These are phyloP conservation scores for Sporisorium reilianum DNA, from an alignment of 1,284 basidiomycete species.

Conservation along the genomic window DNA sequence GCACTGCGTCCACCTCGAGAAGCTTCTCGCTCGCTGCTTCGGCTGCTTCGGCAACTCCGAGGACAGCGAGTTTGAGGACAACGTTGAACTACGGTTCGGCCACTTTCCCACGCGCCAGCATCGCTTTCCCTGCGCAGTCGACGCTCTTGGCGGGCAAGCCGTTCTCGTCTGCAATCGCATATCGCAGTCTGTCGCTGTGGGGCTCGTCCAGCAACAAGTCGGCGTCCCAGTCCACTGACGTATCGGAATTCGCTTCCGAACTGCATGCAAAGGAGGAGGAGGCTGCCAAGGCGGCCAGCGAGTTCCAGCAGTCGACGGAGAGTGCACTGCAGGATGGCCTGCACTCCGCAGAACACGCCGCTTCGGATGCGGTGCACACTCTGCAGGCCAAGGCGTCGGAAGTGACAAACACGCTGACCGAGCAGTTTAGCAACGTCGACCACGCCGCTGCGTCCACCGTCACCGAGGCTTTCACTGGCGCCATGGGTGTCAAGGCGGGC, in stretches of 20 bases:
- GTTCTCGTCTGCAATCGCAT: constrained; percentile 23
- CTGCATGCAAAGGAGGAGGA: constrained; percentile 21
- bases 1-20: constrained; percentile 9
- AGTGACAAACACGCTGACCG: constrained; percentile 14
- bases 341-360: constrained; percentile 14
- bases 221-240: neutral
- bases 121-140: constrained; percentile 23
- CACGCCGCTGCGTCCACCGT: constrained; percentile 37
- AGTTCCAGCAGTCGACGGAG: constrained; percentile 17
- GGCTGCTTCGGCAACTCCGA: constrained; percentile 24
- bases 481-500: constrained; percentile 75
- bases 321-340: constrained; percentile 6
- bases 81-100: constrained; percentile 25
- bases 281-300: constrained; percentile 6
- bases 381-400: constrained; percentile 24
- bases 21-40: constrained; percentile 18
- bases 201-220: constrained; percentile 13
- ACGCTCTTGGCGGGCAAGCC: constrained; percentile 27
- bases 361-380: constrained; percentile 27
- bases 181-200: constrained; percentile 30
- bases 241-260: constrained; percentile 14
- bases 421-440: constrained; percentile 36
- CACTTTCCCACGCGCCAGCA: constrained; percentile 17
- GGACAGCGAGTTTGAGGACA: constrained; percentile 13
- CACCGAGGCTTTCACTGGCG: constrained; percentile 36